phyloP scores from a whole-genome alignment of 2,329 filamentous ascomycete species.

The Cadophora luteo-olivacea region DNA sequence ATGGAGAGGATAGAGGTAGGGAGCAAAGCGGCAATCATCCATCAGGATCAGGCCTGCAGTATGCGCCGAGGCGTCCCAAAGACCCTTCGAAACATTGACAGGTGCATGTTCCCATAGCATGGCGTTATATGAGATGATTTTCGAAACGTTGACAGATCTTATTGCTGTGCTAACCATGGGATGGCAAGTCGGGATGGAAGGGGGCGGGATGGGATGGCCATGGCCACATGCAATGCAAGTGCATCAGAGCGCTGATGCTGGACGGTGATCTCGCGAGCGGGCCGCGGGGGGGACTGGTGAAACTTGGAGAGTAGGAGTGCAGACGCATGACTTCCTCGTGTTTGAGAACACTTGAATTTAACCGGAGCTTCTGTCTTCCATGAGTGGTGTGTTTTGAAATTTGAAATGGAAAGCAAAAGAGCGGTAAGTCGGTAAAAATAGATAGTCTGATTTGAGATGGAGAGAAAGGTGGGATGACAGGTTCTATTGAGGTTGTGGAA shows the following conservation, averaged over 20 bases:
- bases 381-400: constrained; percentile 10
- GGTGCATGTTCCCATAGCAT: constrained; percentile 20
- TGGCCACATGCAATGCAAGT: constrained; percentile 20
- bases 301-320: constrained; percentile 25
- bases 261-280: constrained; percentile 21
- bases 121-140: constrained; percentile 31
- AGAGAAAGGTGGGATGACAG: not conserved
- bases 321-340: constrained; percentile 9
- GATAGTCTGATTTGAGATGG: not conserved
- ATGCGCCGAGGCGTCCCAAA: constrained; percentile 5
- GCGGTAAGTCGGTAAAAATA: not conserved
- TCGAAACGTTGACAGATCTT: constrained; percentile 28
- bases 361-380: constrained; percentile 13
- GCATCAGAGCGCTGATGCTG: constrained; percentile 22
- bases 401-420: constrained; percentile 4
- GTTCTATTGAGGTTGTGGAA: not conserved
- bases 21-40: not conserved
- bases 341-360: constrained; percentile 22
- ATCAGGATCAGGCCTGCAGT: constrained; percentile 5
- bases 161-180: constrained; percentile 11
- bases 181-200: not conserved
- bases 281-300: constrained; percentile 25
- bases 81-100: constrained; percentile 22
- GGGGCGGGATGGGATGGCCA: not conserved
- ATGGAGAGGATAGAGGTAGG: no score